Evolutionary conservation across 176 grass and related monocot species (phyloP).

Genomic region (Otatea glauca): DNA sequence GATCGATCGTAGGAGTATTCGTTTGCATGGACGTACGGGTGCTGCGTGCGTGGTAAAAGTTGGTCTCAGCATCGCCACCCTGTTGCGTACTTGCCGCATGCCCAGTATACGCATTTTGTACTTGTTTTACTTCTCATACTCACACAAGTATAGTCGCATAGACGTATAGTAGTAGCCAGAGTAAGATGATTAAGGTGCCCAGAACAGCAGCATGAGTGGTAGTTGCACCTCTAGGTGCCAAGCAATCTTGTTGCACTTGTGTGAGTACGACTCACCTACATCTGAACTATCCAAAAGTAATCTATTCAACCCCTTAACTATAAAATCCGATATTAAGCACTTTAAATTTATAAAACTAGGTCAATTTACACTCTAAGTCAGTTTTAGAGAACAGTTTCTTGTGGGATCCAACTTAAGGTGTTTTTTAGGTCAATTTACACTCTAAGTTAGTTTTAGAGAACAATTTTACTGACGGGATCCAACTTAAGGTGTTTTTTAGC

Average conservation of each 20-base stretch:
- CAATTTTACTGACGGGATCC: too few relatives aligned
- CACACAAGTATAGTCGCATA: not conserved
- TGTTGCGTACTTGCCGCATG: not conserved
- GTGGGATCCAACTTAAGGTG: too few relatives aligned
- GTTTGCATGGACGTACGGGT: not conserved
- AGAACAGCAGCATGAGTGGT: not conserved
- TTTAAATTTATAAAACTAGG: too few relatives aligned
- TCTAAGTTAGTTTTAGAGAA: too few relatives aligned
- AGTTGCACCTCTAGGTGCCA: not conserved
- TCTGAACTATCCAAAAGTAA: too few relatives aligned
- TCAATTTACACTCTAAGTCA: too few relatives aligned
- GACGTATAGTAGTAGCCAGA: not conserved
- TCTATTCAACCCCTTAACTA: too few relatives aligned
- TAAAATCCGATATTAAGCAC: too few relatives aligned
- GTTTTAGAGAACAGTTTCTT: too few relatives aligned
- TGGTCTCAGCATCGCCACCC: not conserved
- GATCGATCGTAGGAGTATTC: not conserved
- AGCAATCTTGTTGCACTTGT: not conserved
- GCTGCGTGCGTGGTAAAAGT: not conserved
- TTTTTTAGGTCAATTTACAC: too few relatives aligned
- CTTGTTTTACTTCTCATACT: not conserved
- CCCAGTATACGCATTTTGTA: not conserved
- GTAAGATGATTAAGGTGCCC: not conserved
- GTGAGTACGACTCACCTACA: too few relatives aligned
- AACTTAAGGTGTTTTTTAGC: too few relatives aligned